phyloP scores from a whole-genome alignment of 345 rosid genomes.

The Ceriops tagal region DNA sequence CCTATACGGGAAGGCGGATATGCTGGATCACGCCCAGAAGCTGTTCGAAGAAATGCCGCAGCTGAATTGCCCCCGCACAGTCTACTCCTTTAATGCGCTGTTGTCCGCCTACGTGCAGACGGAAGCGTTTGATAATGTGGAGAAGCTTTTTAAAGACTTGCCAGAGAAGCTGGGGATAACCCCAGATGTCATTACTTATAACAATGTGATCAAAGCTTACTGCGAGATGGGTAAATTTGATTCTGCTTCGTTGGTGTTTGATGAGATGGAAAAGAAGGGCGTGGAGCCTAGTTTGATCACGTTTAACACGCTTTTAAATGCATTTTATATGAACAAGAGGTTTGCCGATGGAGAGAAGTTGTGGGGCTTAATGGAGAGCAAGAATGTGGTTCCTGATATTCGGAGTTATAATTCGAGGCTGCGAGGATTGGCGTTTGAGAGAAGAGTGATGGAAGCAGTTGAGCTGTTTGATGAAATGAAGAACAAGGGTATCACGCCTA shows the following conservation, averaged over 20 bases:
- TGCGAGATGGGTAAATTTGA: constrained; percentile 48
- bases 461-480: constrained; percentile 43
- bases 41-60: constrained; percentile 78
- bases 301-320: constrained; percentile 52
- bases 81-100: constrained; percentile 59
- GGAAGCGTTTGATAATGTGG: constrained; percentile 43
- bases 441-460: constrained; percentile 42
- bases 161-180: constrained; percentile 43
- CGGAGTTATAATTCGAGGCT: constrained; percentile 58
- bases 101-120: constrained; percentile 54
- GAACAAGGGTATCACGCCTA: constrained; percentile 37
- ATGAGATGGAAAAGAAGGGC: constrained; percentile 59
- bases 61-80: constrained; percentile 50
- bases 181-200: constrained; percentile 52
- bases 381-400: constrained; percentile 38
- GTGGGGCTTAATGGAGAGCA: constrained; percentile 51
- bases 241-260: constrained; percentile 39
- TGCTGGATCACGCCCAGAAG: constrained; percentile 61
- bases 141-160: constrained; percentile 39
- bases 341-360: constrained; percentile 51
- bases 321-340: constrained; percentile 38
- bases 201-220: constrained; percentile 50
- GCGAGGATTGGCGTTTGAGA: constrained; percentile 44
- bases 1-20: constrained; percentile 50
- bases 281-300: constrained; percentile 46